Evolutionary conservation across 352 stramenopile species (phyloP).

Genomic region (Phytophthora colocasiae): DNA sequence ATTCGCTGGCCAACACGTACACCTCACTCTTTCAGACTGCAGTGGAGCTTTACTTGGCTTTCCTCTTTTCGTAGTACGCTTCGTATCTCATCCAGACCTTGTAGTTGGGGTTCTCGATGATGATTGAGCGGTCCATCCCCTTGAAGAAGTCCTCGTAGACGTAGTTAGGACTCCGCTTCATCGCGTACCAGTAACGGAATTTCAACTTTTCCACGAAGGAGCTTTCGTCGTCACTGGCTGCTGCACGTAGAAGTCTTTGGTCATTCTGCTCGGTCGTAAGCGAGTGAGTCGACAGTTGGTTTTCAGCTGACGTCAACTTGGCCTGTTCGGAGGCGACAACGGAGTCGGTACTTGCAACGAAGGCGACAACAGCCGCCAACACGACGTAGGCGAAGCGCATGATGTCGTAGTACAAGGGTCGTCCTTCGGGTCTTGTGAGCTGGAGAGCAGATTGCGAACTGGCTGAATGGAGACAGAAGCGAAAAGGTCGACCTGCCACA

Average conservation of each 20-base stretch:
- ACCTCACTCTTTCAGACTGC: background rate
- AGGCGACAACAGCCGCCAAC: slow-evolving; percentile 5
- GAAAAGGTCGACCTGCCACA: slow-evolving; percentile 1
- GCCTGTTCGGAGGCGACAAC: slow-evolving; percentile 2
- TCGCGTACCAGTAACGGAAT: slow-evolving; percentile 25
- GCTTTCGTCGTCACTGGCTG: background rate
- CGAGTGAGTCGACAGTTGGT: background rate
- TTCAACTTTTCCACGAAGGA: slow-evolving; percentile 8
- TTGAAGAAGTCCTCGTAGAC: slow-evolving; percentile 23
- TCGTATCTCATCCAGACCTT: slow-evolving; percentile 18
- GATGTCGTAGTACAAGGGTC: background rate
- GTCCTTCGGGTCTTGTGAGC: background rate
- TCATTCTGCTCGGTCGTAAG: slow-evolving; percentile 1
- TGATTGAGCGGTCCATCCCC: slow-evolving; percentile 13
- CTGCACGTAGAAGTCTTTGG: background rate
- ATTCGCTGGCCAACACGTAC: background rate
- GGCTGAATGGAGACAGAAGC: slow-evolving; percentile 1
- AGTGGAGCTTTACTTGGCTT: background rate
- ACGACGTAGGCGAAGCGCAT: slow-evolving; percentile 12
- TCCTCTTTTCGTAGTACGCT: slow-evolving; percentile 19
- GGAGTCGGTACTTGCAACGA: slow-evolving; percentile 8
- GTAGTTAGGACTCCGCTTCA: slow-evolving; percentile 7
- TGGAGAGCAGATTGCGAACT: slow-evolving; percentile 17
- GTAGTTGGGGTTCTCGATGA: slow-evolving; percentile 23
- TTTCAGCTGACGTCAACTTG: slow-evolving; percentile 6